A percentile compares a stretch with the other conserved stretches of the same genome.
Conservation (phyloP, 1,284 basidiomycete genomes). For the Microbotryomycetes sp. region DNA sequence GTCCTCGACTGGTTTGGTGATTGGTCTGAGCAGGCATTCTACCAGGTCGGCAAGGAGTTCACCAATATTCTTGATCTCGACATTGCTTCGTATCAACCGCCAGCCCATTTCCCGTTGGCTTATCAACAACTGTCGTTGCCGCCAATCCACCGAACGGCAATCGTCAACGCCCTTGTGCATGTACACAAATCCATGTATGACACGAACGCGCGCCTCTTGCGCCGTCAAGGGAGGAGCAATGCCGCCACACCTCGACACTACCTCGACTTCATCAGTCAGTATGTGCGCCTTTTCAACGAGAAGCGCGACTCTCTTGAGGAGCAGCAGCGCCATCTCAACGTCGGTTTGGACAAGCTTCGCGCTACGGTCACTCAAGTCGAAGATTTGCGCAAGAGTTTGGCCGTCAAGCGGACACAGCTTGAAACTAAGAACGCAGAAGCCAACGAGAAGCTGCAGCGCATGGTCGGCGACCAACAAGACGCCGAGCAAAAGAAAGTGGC, state of each 20-base stretch:
- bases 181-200: conserved; percentile 86
- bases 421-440: conserved; percentile 90
- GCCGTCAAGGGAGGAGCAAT: conserved; percentile 86
- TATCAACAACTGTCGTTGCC: conserved; percentile 75
- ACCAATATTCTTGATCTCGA: conserved; percentile 87
- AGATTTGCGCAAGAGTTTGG: conserved; percentile 88
- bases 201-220: conserved; percentile 80
- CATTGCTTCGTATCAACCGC: conserved; percentile 65
- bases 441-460: conserved; percentile 92
- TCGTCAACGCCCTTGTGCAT: conserved; percentile 88
- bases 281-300: conserved; percentile 90
- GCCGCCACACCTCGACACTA: conserved; percentile 98
- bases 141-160: conserved; percentile 73
- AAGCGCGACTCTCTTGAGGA: conserved; percentile 98
- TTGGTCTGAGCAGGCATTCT: conserved; percentile 95
- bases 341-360: conserved; percentile 92
- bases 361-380: conserved; percentile 95
- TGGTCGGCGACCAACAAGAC: conserved; percentile 97
- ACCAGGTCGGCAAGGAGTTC: conserved; percentile 92
- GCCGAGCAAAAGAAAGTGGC: conserved; percentile 97
- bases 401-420: conserved; percentile 85
- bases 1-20: conserved; percentile 98
- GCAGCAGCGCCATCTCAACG: conserved; percentile 96
- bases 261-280: conserved; percentile 97
- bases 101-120: conserved; percentile 73